These are phyloP conservation scores for Suillus decipiens DNA, from an alignment of 768 basidiomycete species.

Conservation along the genomic window DNA sequence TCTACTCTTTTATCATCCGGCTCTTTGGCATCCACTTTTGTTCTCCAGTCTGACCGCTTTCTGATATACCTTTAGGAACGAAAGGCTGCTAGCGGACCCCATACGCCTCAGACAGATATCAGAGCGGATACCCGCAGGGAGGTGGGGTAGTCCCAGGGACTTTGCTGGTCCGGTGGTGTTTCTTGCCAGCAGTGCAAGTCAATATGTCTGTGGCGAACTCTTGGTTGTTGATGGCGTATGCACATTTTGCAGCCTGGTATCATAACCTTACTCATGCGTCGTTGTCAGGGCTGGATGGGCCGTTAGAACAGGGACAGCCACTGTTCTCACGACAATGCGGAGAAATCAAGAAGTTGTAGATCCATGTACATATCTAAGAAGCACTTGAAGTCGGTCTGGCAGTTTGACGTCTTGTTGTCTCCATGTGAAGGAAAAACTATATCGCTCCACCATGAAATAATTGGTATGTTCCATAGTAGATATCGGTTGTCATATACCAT, in stretches of 20 bases:
- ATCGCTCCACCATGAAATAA: not conserved
- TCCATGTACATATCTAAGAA: not conserved
- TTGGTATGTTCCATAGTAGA: not conserved
- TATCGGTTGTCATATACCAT: not conserved
- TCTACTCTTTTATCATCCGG: constrained; percentile 11
- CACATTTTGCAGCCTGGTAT: constrained; percentile 15
- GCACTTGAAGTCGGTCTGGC: not conserved
- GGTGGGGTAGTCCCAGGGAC: constrained; percentile 68
- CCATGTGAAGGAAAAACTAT: not conserved
- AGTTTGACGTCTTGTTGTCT: not conserved
- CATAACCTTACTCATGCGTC: constrained; percentile 10
- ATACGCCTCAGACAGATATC: constrained; percentile 64
- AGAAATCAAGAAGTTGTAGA: not conserved
- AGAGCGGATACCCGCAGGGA: constrained; percentile 66
- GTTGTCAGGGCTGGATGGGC: constrained; percentile 62
- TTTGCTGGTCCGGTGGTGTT: constrained; percentile 70
- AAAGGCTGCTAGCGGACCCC: constrained; percentile 61
- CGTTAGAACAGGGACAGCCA: constrained; percentile 30
- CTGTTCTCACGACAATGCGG: constrained; percentile 1
- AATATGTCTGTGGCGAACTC: constrained; percentile 70
- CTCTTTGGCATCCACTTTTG: constrained; percentile 13
- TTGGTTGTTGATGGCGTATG: constrained; percentile 70
- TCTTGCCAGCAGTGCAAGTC: constrained; percentile 62
- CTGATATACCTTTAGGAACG: constrained; percentile 49
- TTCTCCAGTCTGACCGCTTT: constrained; percentile 16